A percentile compares a stretch with the other conserved stretches of the same genome.
Conservation (phyloP, 192 early-diverging fungal species). For the Coemansia sp. region DNA sequence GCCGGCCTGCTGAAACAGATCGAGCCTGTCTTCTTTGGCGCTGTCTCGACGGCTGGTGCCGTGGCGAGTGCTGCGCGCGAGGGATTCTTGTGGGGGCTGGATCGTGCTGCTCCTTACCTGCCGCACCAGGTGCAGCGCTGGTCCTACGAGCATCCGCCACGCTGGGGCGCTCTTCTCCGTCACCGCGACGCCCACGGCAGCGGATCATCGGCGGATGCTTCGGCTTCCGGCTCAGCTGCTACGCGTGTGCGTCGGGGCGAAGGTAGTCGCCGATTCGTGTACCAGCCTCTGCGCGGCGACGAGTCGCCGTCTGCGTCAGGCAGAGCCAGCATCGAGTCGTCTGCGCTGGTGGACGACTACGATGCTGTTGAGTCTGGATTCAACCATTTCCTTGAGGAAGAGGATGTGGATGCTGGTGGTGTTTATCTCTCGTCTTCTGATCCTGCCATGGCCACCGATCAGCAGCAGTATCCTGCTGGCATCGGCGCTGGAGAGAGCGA, state of each 20-base stretch:
- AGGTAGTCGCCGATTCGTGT: conserved; percentile 26
- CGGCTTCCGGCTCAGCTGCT: no score
- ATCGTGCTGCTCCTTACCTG: conserved; percentile 45
- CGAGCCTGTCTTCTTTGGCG: conserved; percentile 45
- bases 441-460: no score
- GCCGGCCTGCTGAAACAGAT: conserved; percentile 32
- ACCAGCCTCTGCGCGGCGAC: conserved; percentile 33
- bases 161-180: conserved; percentile 36
- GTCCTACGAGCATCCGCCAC: conserved; percentile 53
- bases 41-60: conserved; percentile 36
- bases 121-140: conserved; percentile 42
- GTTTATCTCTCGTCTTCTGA: neutral
- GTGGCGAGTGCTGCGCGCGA: conserved; percentile 36
- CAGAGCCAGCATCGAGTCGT: conserved; percentile 13
- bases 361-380: conserved; percentile 53
- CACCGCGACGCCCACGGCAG: conserved; percentile 33
- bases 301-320: conserved; percentile 28
- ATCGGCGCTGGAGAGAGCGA: conserved; percentile 25
- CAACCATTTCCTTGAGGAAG: conserved; percentile 53
- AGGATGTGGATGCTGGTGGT: conserved; percentile 6
- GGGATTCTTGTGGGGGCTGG: conserved; percentile 37
- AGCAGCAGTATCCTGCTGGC: neutral
- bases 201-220: neutral
- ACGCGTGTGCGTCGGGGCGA: conserved; percentile 19
- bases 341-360: conserved; percentile 34